A percentile compares a stretch with the other conserved stretches of the same genome.
phyloP scores from a whole-genome alignment of 805 yeast genomes.

The Hanseniaspora hatyaiensis region DNA sequence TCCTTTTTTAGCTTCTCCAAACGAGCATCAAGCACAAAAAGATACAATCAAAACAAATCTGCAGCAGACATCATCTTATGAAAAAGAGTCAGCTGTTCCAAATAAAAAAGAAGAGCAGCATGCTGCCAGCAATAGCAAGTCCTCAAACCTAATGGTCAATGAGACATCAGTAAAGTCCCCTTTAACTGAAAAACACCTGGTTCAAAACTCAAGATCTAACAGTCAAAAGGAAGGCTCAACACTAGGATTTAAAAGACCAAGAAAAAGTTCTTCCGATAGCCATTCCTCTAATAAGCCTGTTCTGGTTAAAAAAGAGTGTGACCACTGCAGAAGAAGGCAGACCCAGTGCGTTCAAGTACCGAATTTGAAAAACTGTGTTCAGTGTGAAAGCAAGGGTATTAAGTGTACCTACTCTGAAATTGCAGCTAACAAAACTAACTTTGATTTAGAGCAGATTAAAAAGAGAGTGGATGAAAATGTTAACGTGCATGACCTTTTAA shows the following conservation, averaged over 20 bases:
- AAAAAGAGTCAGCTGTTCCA: not conserved
- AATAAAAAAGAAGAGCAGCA: slow-evolving; percentile 8
- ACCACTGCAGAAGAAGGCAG: slow-evolving; percentile 70
- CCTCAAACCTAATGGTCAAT: slow-evolving; percentile 5
- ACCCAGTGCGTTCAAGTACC: slow-evolving; percentile 66
- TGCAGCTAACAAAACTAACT: slow-evolving; percentile 34
- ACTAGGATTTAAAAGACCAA: slow-evolving; percentile 20
- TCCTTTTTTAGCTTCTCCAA: slow-evolving; percentile 13
- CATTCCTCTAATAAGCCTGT: slow-evolving; percentile 17
- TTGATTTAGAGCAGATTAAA: slow-evolving; percentile 26
- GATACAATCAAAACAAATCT: slow-evolving; percentile 9
- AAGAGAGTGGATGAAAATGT: slow-evolving; percentile 23
- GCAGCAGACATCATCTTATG: too few species aligned
- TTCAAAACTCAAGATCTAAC: slow-evolving; percentile 16
- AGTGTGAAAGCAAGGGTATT: slow-evolving; percentile 62
- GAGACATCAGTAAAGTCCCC: slow-evolving; percentile 9
- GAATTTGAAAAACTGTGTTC: slow-evolving; percentile 52
- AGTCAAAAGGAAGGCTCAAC: slow-evolving; percentile 12
- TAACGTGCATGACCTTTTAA: slow-evolving; percentile 21
- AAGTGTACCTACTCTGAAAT: slow-evolving; percentile 65
- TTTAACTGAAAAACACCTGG: not conserved
- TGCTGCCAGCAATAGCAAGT: slow-evolving; percentile 8
- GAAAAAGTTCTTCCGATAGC: slow-evolving; percentile 26
- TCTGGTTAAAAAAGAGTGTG: slow-evolving; percentile 45
- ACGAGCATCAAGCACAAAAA: too few species aligned